Evolutionary conservation across 2,329 filamentous ascomycete genomes (phyloP).

Genomic region (Rasamsonia emersonii): DNA sequence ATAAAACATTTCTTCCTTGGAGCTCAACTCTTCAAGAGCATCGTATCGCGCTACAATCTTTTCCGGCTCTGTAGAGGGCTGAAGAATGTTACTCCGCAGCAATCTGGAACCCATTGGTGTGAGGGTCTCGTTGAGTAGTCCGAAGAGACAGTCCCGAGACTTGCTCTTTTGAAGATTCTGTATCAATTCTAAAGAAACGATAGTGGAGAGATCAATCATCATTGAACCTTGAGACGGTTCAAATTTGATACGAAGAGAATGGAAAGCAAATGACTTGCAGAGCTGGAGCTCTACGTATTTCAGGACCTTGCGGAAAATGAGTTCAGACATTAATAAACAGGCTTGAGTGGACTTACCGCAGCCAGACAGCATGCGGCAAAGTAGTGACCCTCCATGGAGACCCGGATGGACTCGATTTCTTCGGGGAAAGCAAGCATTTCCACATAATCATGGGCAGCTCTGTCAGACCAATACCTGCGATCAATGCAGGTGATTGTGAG

Average conservation of each 20-base stretch:
- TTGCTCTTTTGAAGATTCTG: slow-evolving; percentile 73
- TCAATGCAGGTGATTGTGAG: slow-evolving; percentile 58
- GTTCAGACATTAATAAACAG: slow-evolving; percentile 4
- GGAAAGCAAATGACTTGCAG: slow-evolving; percentile 59
- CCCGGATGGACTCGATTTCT: slow-evolving; percentile 71
- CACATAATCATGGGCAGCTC: slow-evolving; percentile 66
- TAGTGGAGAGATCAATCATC: slow-evolving; percentile 89
- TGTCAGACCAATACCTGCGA: slow-evolving; percentile 76
- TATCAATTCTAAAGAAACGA: slow-evolving; percentile 78
- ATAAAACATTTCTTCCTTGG: slow-evolving; percentile 77
- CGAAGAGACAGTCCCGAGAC: slow-evolving; percentile 75
- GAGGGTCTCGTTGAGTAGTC: slow-evolving; percentile 71
- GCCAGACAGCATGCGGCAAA: slow-evolving; percentile 79
- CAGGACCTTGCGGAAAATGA: slow-evolving; percentile 50
- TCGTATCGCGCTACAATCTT: slow-evolving; percentile 68
- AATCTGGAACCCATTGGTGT: slow-evolving; percentile 86
- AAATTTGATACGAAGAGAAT: slow-evolving; percentile 78
- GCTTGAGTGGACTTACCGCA: slow-evolving; percentile 52
- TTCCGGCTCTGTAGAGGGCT: slow-evolving; percentile 67
- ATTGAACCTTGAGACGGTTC: slow-evolving; percentile 84
- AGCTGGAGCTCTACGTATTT: slow-evolving; percentile 70
- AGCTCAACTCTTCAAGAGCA: slow-evolving; percentile 71
- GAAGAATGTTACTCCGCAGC: slow-evolving; percentile 75
- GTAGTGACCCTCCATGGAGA: slow-evolving; percentile 72
- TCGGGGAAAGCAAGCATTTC: slow-evolving; percentile 69